Conservation (phyloP, 169 alveolate species). For the Amoebophrya sp. region DNA sequence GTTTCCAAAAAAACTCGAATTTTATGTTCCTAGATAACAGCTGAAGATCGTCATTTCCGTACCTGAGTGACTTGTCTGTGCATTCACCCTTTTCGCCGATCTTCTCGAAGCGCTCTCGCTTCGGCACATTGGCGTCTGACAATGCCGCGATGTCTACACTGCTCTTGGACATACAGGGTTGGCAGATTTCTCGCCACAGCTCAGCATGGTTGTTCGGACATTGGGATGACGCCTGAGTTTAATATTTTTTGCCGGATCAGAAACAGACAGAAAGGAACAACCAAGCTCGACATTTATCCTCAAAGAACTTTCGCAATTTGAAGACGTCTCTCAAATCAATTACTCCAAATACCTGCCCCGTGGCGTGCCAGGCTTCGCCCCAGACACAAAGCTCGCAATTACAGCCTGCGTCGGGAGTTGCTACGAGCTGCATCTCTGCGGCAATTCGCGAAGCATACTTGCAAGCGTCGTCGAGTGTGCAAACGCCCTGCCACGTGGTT, state of each 20-base stretch:
- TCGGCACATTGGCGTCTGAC: neutral
- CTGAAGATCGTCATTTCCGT: no score
- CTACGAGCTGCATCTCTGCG: neutral
- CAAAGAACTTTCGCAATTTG: no score
- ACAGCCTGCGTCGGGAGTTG: neutral
- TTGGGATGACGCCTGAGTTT: neutral
- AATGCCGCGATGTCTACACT: neutral
- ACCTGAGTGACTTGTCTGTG: neutral
- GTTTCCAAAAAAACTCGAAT: no score
- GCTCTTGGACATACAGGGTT: neutral
- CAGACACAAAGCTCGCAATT: neutral
- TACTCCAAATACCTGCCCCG: no score
- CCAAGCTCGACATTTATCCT: no score
- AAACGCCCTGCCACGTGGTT: neutral
- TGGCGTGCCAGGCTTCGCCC: slow-evolving; percentile 21
- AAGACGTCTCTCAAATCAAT: no score
- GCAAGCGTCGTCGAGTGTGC: slow-evolving; percentile 11
- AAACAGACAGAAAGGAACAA: no score
- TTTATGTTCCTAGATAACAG: no score
- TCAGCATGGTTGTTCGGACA: slow-evolving; percentile 14
- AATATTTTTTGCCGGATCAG: no score
- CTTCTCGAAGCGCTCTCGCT: neutral
- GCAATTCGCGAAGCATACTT: neutral
- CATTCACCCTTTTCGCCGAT: slow-evolving; percentile 21
- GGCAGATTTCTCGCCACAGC: neutral